Evolutionary conservation across 1,139 yeast species (phyloP).

Genomic region (Blastobotrys indianensis): DNA sequence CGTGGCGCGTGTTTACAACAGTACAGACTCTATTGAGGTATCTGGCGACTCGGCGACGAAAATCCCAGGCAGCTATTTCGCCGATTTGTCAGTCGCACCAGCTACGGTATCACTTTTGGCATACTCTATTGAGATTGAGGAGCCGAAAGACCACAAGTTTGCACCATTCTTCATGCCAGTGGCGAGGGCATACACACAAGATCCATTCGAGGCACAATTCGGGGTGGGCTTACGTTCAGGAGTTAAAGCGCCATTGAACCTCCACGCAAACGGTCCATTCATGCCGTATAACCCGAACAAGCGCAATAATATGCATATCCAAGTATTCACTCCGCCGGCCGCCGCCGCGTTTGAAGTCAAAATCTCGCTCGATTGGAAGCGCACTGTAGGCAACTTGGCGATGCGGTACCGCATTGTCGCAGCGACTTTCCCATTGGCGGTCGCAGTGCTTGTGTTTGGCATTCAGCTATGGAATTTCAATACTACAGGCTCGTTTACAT

Average conservation of each 20-base stretch:
- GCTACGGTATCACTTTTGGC: too few species aligned
- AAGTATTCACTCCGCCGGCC: constrained; percentile 28
- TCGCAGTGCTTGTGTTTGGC: constrained; percentile 21
- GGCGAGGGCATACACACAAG: constrained; percentile 55
- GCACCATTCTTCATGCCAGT: constrained; percentile 45
- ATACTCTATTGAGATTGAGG: too few species aligned
- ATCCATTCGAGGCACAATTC: constrained; percentile 72
- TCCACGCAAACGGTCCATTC: constrained; percentile 75
- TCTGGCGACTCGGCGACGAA: too few species aligned
- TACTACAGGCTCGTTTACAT: constrained; percentile 39
- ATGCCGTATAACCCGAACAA: constrained; percentile 46
- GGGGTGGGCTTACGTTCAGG: constrained; percentile 45
- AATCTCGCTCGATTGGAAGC: constrained; percentile 32
- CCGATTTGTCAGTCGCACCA: too few species aligned
- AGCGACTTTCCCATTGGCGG: constrained; percentile 31
- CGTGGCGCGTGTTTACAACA: neutral
- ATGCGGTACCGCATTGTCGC: constrained; percentile 33
- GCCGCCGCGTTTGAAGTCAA: constrained; percentile 23
- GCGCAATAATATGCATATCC: constrained; percentile 30
- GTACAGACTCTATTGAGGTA: too few species aligned
- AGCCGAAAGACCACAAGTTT: constrained; percentile 8
- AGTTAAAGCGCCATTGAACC: constrained; percentile 33
- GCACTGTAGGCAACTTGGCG: constrained; percentile 33
- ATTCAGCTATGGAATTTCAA: constrained; percentile 25
- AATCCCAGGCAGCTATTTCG: too few species aligned